Base-by-base conservation (phyloP, 148 eudicot species). In the Vaccinium darrowii region DNA sequence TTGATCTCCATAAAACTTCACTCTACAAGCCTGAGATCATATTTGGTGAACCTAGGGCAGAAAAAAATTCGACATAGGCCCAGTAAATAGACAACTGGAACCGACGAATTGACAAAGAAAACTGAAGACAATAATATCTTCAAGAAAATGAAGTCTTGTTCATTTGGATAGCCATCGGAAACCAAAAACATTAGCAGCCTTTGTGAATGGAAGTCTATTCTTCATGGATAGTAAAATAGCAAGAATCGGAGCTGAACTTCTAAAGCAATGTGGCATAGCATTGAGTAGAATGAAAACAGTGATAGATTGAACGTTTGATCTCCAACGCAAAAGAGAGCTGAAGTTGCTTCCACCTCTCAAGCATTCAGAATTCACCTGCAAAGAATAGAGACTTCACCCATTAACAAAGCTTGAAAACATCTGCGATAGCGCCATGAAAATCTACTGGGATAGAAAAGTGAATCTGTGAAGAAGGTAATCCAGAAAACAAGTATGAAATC, bases 321-420 rank as follows among this genome's bases (percentile, higher is more conserved):
- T 50, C 57, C 36, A 11, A 76, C 16, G 23, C 57, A 47, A 51
- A 50, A 76, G 33, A 76, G 15, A 7, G 54, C 33, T 47, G 33
- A 76, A 50, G 8, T 50, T 50, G 79, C 39, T 50, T 75, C 47
- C 77, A 19, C n/a, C 79, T 47, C n/a, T 67, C 56, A n/a, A 78
- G 62, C 39, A 52, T 78, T 52, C 80, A 78, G 39, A 52, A 52
- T 39, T 78, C 80, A 78, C 80, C 80, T 51, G 43, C 60, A 78
- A 78, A 49, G 79, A 25, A 56, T 39, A 78, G 7, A 78, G 19
- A 78, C 4, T 51, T 78, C 7, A 78, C 21, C 36, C 10, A 21
- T 78, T 52, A 52, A 51, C 21, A 78, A 78, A 78, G 4, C 56
- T 54, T 52, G 80, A 78, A 82, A 82, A 51, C 27, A 36, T n/a